Evolutionary conservation across 2,329 filamentous ascomycete genomes (phyloP).

Genomic region (Calonectria ilicicola): DNA sequence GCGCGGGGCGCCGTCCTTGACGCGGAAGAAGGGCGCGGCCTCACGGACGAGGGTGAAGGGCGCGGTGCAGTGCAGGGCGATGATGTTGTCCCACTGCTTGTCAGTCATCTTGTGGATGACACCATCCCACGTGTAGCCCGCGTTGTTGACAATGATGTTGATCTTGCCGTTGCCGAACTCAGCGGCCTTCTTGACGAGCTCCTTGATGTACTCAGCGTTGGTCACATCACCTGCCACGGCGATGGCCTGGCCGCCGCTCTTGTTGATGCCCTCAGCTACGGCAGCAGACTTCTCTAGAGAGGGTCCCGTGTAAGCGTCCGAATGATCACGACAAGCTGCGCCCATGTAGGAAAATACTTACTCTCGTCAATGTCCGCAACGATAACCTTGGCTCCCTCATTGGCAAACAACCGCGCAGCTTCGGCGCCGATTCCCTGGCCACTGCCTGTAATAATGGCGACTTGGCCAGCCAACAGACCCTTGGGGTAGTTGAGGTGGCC

Average conservation of each 20-base stretch:
- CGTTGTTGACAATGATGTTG: constrained; percentile 92
- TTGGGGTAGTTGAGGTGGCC: constrained; percentile 85
- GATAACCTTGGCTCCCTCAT: constrained; percentile 87
- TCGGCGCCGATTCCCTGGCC: constrained; percentile 93
- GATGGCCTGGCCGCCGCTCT: constrained; percentile 74
- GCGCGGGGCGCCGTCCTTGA: constrained; percentile 83
- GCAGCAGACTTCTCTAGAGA: constrained; percentile 74
- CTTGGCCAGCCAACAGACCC: constrained; percentile 82
- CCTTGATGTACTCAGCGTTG: constrained; percentile 75
- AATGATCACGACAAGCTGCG: neutral
- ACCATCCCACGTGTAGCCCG: constrained; percentile 92
- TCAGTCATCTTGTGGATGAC: constrained; percentile 94
- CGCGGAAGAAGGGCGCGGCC: constrained; percentile 87
- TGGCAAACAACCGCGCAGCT: constrained; percentile 83
- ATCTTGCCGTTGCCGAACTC: constrained; percentile 90
- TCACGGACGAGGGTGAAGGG: constrained; percentile 87
- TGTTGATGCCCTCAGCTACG: constrained; percentile 78
- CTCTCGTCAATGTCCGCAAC: constrained; percentile 85
- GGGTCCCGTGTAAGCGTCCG: neutral
- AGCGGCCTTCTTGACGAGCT: constrained; percentile 79
- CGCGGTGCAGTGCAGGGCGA: constrained; percentile 85
- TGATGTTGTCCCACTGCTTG: constrained; percentile 91
- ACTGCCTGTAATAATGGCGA: constrained; percentile 88
- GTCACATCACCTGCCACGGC: constrained; percentile 83
- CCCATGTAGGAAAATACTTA: constrained; percentile 50